Conservation (phyloP, 2,329 filamentous ascomycete species). For the Colletotrichum limetticola region DNA sequence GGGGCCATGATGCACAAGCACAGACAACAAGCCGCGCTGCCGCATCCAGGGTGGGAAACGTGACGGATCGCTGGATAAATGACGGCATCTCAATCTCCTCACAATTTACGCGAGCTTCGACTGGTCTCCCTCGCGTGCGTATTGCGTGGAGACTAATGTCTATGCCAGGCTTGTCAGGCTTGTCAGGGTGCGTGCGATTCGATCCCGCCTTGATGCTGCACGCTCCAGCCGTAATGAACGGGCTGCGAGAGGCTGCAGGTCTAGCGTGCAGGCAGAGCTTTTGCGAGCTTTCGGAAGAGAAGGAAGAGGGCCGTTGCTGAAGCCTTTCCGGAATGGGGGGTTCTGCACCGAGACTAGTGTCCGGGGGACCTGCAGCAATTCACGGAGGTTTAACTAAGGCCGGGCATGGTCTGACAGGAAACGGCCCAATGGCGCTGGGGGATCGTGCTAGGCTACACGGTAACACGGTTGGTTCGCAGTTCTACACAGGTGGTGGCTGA, state of each 20-base stretch:
- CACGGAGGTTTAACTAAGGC: constrained; percentile 12
- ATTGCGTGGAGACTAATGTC: not conserved
- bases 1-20: constrained; percentile 21
- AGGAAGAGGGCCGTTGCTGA: not conserved
- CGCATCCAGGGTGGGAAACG: constrained; percentile 4
- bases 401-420: constrained; percentile 25
- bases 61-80: not conserved
- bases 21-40: constrained; percentile 11
- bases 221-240: not conserved
- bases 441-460: not conserved
- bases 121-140: not conserved
- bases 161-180: not conserved
- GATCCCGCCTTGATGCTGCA: not conserved
- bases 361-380: constrained; percentile 17
- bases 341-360: constrained; percentile 17
- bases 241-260: not conserved
- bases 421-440: constrained; percentile 2
- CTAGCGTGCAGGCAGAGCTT: not conserved
- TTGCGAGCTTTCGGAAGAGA: not conserved
- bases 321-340: constrained; percentile 5
- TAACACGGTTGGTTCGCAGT: not conserved
- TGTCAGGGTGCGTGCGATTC: not conserved
- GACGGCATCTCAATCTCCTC: constrained; percentile 1
- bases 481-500: not conserved
- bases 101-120: constrained; percentile 2